Evolutionary conservation across 306 rosid species (phyloP).

Genomic region (Vachellia pachyceras): DNA sequence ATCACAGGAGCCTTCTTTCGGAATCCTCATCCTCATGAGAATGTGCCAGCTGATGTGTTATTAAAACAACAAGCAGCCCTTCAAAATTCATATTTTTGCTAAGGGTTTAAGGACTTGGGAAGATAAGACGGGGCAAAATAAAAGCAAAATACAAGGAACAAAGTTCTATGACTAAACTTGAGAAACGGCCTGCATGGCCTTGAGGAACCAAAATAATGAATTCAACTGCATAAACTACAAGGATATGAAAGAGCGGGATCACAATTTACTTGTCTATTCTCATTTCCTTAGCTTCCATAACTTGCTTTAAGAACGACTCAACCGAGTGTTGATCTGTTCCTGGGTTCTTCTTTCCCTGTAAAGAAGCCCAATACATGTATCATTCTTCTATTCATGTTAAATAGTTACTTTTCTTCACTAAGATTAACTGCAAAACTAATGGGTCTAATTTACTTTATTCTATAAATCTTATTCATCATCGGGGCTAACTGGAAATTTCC

Average conservation of each 20-base stretch:
- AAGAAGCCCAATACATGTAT: conserved; percentile 39
- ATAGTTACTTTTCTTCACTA: background rate
- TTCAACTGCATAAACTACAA: background rate
- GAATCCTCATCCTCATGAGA: conserved; percentile 90
- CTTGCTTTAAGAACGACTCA: conserved; percentile 69
- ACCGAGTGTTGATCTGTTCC: conserved; percentile 71
- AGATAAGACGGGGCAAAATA: conserved; percentile 1
- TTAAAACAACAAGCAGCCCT: conserved; percentile 18
- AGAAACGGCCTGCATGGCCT: background rate
- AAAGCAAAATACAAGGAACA: conserved; percentile 15
- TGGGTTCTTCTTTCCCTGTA: conserved; percentile 92
- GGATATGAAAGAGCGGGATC: conserved; percentile 4
- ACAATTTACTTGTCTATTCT: conserved; percentile 80
- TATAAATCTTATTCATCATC: conserved; percentile 12
- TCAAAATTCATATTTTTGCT: conserved; percentile 21
- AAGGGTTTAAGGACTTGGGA: background rate
- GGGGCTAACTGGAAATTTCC: conserved; percentile 12
- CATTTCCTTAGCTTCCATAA: conserved; percentile 82
- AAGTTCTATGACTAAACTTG: background rate
- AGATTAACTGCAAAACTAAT: background rate
- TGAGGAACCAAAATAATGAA: background rate
- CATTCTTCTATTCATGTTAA: background rate
- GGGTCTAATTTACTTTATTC: conserved; percentile 1
- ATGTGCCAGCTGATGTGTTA: conserved; percentile 77
- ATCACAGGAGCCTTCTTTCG: conserved; percentile 76